Conservation (phyloP, 2,329 filamentous ascomycete genomes). For the Trichoderma asperellum region DNA sequence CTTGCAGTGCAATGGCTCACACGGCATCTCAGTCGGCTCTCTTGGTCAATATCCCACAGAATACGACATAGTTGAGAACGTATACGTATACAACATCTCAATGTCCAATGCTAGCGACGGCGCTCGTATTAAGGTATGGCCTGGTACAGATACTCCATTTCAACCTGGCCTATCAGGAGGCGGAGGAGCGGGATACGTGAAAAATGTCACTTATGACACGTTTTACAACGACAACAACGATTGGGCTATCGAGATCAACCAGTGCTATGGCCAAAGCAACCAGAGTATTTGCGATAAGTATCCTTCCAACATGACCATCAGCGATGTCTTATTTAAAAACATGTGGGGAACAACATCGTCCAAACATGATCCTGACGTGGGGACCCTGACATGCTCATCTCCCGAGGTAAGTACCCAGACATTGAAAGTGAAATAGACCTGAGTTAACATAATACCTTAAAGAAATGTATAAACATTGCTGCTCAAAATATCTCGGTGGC, state of each 20-base stretch:
- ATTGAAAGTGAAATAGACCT: too few species aligned
- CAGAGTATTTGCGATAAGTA: constrained; percentile 12
- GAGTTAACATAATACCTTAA: not conserved
- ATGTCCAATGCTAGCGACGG: constrained; percentile 13
- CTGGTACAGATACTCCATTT: constrained; percentile 13
- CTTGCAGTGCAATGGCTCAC: constrained; percentile 10
- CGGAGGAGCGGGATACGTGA: constrained; percentile 11
- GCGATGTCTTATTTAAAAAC: constrained; percentile 15
- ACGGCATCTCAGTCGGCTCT: constrained; percentile 10
- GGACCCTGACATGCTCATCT: constrained; percentile 15
- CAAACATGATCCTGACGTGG: constrained; percentile 2
- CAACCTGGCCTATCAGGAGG: constrained; percentile 13
- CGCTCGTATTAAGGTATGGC: constrained; percentile 10
- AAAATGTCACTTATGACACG: constrained; percentile 14
- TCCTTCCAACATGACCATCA: constrained; percentile 13
- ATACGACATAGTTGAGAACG: constrained; percentile 6
- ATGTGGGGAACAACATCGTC: constrained; percentile 11
- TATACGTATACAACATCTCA: constrained; percentile 14
- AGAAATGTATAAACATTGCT: constrained; percentile 12
- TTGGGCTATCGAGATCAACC: constrained; percentile 20
- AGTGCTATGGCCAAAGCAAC: constrained; percentile 21
- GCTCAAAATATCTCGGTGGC: not conserved
- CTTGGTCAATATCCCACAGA: constrained; percentile 16
- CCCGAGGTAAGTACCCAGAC: not conserved
- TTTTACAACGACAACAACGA: constrained; percentile 13